A percentile compares a stretch with the other conserved stretches of the same genome.
These are phyloP conservation scores for Akanthomyces muscarius DNA, from an alignment of 2,329 filamentous ascomycete species.

Conservation along the genomic window DNA sequence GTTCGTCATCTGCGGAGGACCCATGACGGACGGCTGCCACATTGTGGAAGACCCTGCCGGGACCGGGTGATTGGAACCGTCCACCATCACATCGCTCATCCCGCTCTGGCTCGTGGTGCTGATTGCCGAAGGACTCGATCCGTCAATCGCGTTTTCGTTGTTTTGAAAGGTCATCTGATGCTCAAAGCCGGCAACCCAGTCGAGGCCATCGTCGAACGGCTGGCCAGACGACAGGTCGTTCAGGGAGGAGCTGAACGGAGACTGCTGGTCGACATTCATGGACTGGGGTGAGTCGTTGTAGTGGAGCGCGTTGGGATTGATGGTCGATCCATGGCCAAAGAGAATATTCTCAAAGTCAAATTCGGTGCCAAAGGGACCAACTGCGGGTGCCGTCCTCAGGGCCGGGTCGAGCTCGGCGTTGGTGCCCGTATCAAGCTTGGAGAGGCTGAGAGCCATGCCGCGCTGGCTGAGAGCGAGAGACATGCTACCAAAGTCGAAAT, in stretches of 20 bases:
- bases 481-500: constrained; percentile 66
- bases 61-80: constrained; percentile 66
- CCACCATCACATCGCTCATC: constrained; percentile 86
- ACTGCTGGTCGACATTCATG: constrained; percentile 58
- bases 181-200: constrained; percentile 79
- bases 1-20: constrained; percentile 63
- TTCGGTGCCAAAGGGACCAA: constrained; percentile 60
- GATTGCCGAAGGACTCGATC: constrained; percentile 91
- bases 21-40: constrained; percentile 68
- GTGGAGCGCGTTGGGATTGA: constrained; percentile 73
- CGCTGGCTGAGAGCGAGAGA: constrained; percentile 64
- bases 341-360: constrained; percentile 66
- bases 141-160: constrained; percentile 80
- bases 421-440: constrained; percentile 78
- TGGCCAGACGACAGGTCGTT: constrained; percentile 55
- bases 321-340: constrained; percentile 63
- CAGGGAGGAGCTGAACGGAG: constrained; percentile 55
- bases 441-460: constrained; percentile 62
- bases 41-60: constrained; percentile 53
- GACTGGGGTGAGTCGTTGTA: constrained; percentile 74
- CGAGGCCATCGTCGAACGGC: constrained; percentile 71
- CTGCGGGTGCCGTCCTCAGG: constrained; percentile 71
- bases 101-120: constrained; percentile 91
- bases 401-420: constrained; percentile 62
- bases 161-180: constrained; percentile 66